Evolutionary conservation across 2,329 filamentous ascomycete species (phyloP).

Genomic region (Phyllosticta citribraziliensis): DNA sequence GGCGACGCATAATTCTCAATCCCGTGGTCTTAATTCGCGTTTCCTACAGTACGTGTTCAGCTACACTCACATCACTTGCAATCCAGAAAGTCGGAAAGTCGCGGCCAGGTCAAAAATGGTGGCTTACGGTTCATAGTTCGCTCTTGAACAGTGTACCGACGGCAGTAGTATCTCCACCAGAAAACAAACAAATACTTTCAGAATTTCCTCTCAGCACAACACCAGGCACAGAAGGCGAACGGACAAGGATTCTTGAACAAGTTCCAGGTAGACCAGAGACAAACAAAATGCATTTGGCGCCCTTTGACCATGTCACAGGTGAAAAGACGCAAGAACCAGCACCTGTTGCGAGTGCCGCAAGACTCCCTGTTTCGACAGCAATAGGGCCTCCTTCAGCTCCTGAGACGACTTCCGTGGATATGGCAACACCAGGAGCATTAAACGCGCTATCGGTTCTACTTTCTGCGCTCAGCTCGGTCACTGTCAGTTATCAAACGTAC

Average conservation of each 20-base stretch:
- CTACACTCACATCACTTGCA: background rate
- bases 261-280: background rate
- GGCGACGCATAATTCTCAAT: background rate
- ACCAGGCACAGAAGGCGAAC: slow-evolving; percentile 42
- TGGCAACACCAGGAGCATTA: background rate
- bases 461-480: background rate
- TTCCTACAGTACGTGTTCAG: background rate
- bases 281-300: background rate
- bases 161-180: background rate
- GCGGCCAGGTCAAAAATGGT: background rate
- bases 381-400: background rate
- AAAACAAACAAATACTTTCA: slow-evolving; percentile 59
- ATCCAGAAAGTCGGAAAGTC: background rate
- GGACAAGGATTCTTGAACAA: background rate
- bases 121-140: background rate
- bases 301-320: background rate
- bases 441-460: background rate
- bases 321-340: background rate
- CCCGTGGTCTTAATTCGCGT: background rate
- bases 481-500: background rate
- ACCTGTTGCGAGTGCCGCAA: background rate
- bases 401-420: background rate
- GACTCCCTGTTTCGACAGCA: background rate
- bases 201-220: slow-evolving; percentile 78
- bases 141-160: background rate